Evolutionary conservation across 257 asterid genomes (phyloP).

Genomic region (Jacaranda mimosifolia): DNA sequence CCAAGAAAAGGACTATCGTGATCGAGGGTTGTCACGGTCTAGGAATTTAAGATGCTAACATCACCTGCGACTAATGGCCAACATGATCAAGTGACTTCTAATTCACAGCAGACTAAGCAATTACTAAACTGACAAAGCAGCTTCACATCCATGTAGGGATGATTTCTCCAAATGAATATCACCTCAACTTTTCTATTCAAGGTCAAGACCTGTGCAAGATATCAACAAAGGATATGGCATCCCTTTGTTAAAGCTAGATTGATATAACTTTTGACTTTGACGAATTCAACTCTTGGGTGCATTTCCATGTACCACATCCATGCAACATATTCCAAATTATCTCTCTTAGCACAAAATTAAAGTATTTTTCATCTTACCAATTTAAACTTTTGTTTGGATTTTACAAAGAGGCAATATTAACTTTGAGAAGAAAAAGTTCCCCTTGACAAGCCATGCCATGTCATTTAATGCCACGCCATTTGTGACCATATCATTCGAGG

Average conservation of each 20-base stretch:
- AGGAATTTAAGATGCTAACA: constrained; percentile 5
- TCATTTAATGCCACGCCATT: not conserved
- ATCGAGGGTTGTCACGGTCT: not conserved
- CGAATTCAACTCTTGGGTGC: constrained; percentile 6
- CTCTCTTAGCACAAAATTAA: not conserved
- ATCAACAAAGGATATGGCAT: not conserved
- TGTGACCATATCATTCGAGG: not conserved
- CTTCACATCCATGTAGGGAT: not conserved
- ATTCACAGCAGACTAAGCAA: not conserved
- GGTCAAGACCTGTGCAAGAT: constrained; percentile 18
- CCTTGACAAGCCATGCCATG: constrained; percentile 9
- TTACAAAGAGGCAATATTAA: not conserved
- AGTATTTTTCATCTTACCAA: not conserved
- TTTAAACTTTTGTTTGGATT: not conserved
- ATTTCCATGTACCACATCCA: not conserved
- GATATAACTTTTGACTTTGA: constrained; percentile 8
- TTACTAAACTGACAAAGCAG: not conserved
- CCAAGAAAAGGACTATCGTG: not conserved
- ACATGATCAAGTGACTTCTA: constrained; percentile 6
- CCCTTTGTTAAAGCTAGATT: not conserved
- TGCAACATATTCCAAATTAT: constrained; percentile 6
- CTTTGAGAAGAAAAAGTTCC: constrained; percentile 1
- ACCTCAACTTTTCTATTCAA: constrained; percentile 18
- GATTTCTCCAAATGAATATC: not conserved
- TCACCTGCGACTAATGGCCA: constrained; percentile 8